Evolutionary conservation across 78 protist species (phyloP), one percentile per base, ranked within the genome.

Genomic region (Pigoraptor vietnamica): DNA sequence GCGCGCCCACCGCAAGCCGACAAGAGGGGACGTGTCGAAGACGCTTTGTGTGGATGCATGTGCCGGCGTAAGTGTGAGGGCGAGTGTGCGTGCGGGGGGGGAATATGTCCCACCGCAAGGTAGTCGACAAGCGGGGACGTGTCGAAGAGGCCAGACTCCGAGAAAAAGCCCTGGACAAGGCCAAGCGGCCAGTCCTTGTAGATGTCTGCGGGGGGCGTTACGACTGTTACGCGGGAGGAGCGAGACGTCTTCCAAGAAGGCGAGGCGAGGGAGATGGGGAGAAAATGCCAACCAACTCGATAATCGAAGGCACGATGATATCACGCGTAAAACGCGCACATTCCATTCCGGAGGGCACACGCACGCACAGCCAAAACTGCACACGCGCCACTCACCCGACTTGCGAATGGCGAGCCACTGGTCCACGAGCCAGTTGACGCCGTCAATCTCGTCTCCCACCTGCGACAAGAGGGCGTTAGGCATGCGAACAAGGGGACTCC

Each of bases 141-240:
- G 84, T 25, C 32, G n/a, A 79, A 79, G 1, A 79, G n/a, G 9
- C 84, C 84, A 25, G 35, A 25, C 84, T 79, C 32, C 34, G 32
- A 2, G 84, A 25, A 14, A 79, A 79, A 79, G 84, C 84, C 84
- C 32, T 79, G 34, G 32, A 25, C 84, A 25, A 79, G 21, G 84
- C 84, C 84, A 25, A 79, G 84, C 35, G 84, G 84, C 84, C 84
- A 79, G 84, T 79, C 32, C 84, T 79, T 79, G 84, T 79, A 79
- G 32, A 79, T 79, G 84, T 79, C 84, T 25, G 84, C 21, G n/a
- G 23, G 34, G n/a, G n/a, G n/a, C n/a, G n/a, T n/a, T n/a, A n/a
- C n/a, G n/a, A n/a, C n/a, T n/a, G n/a, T n/a, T n/a, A n/a, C n/a
- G n/a, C n/a, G n/a, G n/a, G n/a, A n/a, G n/a, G n/a, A n/a, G n/a